These are phyloP conservation scores for Plasmopara viticola DNA, from an alignment of 352 stramenopile species.

Conservation along the genomic window DNA sequence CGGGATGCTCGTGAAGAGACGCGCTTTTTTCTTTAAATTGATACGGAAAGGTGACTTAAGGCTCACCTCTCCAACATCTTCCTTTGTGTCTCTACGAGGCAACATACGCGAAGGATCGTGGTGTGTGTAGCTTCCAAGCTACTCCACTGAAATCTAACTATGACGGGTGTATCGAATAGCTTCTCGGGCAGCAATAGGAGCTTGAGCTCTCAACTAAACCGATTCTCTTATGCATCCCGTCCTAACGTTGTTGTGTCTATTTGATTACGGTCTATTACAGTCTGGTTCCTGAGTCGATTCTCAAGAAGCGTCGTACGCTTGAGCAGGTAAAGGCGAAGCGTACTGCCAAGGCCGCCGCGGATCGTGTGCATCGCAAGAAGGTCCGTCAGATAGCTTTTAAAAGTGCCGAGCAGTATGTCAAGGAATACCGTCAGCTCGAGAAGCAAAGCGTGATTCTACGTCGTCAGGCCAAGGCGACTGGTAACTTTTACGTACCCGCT, in stretches of 20 bases:
- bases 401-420: slow-evolving; percentile 97
- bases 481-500: slow-evolving; percentile 96
- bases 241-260: slow-evolving; percentile 43
- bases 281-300: slow-evolving; percentile 85
- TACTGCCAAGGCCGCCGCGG: slow-evolving; percentile 56
- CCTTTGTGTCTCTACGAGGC: slow-evolving; percentile 50
- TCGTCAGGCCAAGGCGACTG: slow-evolving; percentile 92
- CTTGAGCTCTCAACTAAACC: slow-evolving; percentile 9
- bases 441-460: slow-evolving; percentile 91
- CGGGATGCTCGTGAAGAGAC: neutral
- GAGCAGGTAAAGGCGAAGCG: slow-evolving; percentile 86
- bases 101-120: slow-evolving; percentile 78
- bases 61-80: slow-evolving; percentile 45
- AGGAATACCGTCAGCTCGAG: slow-evolving; percentile 95
- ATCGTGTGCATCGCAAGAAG: slow-evolving; percentile 84
- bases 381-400: slow-evolving; percentile 89
- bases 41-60: slow-evolving; percentile 42
- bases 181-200: neutral
- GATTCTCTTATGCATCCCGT: slow-evolving; percentile 55
- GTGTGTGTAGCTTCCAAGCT: slow-evolving; percentile 57
- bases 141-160: slow-evolving; percentile 86
- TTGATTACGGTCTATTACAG: slow-evolving; percentile 24
- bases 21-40: slow-evolving; percentile 80
- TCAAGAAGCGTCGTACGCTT: slow-evolving; percentile 88
- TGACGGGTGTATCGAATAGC: slow-evolving; percentile 70